These are phyloP conservation scores for Amanita pallidorosea DNA, from an alignment of 768 basidiomycete species.

Conservation along the genomic window DNA sequence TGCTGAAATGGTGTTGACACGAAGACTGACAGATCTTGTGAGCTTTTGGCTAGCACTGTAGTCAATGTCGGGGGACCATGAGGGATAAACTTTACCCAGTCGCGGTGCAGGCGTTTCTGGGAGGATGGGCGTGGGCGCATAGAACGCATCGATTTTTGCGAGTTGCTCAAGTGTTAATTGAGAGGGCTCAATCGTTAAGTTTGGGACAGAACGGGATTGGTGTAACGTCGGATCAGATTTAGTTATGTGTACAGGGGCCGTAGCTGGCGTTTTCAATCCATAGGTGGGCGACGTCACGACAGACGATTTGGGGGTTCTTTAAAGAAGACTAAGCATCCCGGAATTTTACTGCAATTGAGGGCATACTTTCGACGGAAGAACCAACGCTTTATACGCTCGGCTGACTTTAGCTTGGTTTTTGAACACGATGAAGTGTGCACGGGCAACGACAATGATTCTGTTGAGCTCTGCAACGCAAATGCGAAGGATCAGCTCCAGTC, in stretches of 20 bases:
- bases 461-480: neutral
- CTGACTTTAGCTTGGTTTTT: neutral
- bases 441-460: neutral
- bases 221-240: neutral
- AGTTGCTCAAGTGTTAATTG: constrained; percentile 4
- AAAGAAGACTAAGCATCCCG: neutral
- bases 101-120: constrained; percentile 3
- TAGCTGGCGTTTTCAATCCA: neutral
- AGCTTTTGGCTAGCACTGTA: neutral
- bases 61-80: constrained; percentile 6
- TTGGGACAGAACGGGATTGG: neutral
- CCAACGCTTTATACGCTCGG: neutral
- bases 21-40: constrained; percentile 1
- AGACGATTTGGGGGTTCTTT: neutral
- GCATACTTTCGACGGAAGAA: constrained; percentile 3
- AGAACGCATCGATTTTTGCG: constrained; percentile 5
- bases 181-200: neutral
- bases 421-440: no score
- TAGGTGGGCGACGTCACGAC: neutral
- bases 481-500: neutral
- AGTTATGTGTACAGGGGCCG: neutral
- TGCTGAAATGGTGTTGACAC: neutral
- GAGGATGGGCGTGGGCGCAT: constrained; percentile 1
- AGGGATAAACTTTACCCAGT: neutral
- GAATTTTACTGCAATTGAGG: neutral